Evolutionary conservation across 2,329 filamentous ascomycete genomes (phyloP).

Genomic region (Ophiocordyceps australis): DNA sequence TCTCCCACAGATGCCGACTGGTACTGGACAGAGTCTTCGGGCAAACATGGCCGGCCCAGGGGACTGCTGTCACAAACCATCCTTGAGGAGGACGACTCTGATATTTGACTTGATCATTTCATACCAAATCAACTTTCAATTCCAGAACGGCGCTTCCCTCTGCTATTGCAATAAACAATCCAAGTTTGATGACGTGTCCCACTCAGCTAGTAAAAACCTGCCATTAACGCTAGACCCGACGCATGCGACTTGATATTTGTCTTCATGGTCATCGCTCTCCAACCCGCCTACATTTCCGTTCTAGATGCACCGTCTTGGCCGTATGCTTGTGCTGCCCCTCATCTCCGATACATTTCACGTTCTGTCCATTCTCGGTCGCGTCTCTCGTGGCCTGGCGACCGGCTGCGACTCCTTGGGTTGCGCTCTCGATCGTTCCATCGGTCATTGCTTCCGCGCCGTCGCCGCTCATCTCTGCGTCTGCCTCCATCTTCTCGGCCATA

Average conservation of each 20-base stretch:
- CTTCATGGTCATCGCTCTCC: background rate
- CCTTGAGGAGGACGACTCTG: constrained; percentile 52
- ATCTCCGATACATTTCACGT: constrained; percentile 31
- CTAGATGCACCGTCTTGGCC: background rate
- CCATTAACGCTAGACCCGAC: too few relatives aligned
- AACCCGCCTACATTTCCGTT: background rate
- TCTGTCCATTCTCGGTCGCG: constrained; percentile 25
- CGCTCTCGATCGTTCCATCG: constrained; percentile 22
- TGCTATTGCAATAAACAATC: too few relatives aligned
- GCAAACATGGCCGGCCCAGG: constrained; percentile 21
- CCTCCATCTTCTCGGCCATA: constrained; percentile 19
- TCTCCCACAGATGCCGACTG: constrained; percentile 18
- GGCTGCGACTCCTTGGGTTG: constrained; percentile 19
- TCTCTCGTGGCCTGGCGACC: constrained; percentile 18
- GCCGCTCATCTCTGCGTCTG: constrained; percentile 16
- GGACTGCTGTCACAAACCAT: constrained; percentile 48
- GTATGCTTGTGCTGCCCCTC: constrained; percentile 6
- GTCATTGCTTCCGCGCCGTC: constrained; percentile 14
- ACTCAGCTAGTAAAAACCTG: too few relatives aligned
- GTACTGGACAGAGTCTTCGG: constrained; percentile 16
- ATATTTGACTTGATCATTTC: too few relatives aligned
- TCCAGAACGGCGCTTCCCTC: too few relatives aligned
- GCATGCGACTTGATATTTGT: too few relatives aligned
- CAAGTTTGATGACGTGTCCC: too few relatives aligned
- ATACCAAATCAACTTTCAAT: too few relatives aligned